Base-by-base conservation (phyloP, 495 filamentous ascomycete genomes). In the Neurospora sp. region DNA sequence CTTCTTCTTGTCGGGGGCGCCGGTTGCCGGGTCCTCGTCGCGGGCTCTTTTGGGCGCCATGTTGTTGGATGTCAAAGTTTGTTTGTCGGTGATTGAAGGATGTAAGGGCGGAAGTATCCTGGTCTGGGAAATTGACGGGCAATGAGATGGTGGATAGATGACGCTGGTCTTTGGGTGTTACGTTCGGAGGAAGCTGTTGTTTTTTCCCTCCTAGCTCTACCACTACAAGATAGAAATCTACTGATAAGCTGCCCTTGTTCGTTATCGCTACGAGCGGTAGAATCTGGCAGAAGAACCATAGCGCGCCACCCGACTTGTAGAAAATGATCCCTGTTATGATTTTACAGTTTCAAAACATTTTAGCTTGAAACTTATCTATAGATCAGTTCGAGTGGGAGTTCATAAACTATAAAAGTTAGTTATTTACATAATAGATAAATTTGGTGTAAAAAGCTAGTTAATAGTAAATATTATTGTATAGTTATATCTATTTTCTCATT, bases 31-130 rank as follows among this genome's bases (percentile, higher is more conserved):
- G 46, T 82, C 82, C 69, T 85, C 86, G 41, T 91, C 91, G 7
- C 81, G 84, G 37, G 88, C 73, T 71, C 91, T 82, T 81, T 92
- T 94, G 42, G 87, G 79, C 22, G 87, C 83, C 92, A 94, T 94
- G 20, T 83, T 71, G 61, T 69, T 69, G 48, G 70, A 69, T 73
- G 12, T 16, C 71, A 9, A 37, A 1, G 12, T 66, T 66, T 35
- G 22, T 35, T 18, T 66, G 31, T 66, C 16, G 53, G 53, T 9
- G 5, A 66, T 37, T 18, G 3, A 35, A 35, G 27, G 9, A 9
- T 66, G 22, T 35, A 66, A 66, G 53, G 22, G 27, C 22, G 27
- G 12, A 66, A 1, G 14, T 31, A 35, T 16, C 31, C 27, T 35
- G 16, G 53, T 66, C 12, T 16, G 12, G 14, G 2, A 8, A 14